Conservation (phyloP, 352 stramenopile species). For the Phytopythium aichiense region DNA sequence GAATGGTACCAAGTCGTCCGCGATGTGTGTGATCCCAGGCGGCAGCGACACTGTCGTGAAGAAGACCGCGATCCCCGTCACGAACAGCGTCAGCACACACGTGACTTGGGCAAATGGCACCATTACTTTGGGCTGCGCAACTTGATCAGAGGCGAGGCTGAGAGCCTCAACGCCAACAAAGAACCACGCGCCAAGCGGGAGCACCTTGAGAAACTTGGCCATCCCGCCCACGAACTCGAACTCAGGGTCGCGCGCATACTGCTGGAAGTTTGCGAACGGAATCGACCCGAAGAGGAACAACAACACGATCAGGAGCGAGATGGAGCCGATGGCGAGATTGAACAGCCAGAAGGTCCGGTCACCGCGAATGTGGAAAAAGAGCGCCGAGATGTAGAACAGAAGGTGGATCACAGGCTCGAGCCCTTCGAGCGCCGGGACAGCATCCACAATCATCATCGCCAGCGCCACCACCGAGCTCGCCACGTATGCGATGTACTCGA, state of each 20-base stretch:
- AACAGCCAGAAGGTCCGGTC: constrained; percentile 38
- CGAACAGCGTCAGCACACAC: constrained; percentile 23
- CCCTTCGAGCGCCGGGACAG: constrained; percentile 1
- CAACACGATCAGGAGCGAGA: constrained; percentile 30
- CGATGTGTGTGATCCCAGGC: constrained; percentile 6
- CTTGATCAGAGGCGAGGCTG: constrained; percentile 13
- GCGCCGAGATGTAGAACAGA: constrained; percentile 27
- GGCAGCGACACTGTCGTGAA: constrained; percentile 16
- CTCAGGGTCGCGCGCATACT: not conserved
- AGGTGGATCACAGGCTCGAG: constrained; percentile 25
- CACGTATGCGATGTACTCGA: constrained; percentile 48
- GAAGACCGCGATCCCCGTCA: constrained; percentile 14
- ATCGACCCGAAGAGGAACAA: constrained; percentile 36
- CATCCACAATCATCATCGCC: constrained; percentile 27
- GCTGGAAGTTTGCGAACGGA: constrained; percentile 19
- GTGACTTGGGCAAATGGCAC: constrained; percentile 27
- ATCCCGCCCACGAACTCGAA: constrained; percentile 6
- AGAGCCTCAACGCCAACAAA: constrained; percentile 29
- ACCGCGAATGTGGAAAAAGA: constrained; percentile 28
- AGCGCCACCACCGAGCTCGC: constrained; percentile 27
- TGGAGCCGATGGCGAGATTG: constrained; percentile 24
- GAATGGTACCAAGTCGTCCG: constrained; percentile 11
- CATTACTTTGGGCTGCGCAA: constrained; percentile 17
- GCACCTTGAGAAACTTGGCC: constrained; percentile 5
- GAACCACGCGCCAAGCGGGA: constrained; percentile 19